These are phyloP conservation scores for Picea abies DNA, from an alignment of 83 land plant genomes.

Conservation along the genomic window DNA sequence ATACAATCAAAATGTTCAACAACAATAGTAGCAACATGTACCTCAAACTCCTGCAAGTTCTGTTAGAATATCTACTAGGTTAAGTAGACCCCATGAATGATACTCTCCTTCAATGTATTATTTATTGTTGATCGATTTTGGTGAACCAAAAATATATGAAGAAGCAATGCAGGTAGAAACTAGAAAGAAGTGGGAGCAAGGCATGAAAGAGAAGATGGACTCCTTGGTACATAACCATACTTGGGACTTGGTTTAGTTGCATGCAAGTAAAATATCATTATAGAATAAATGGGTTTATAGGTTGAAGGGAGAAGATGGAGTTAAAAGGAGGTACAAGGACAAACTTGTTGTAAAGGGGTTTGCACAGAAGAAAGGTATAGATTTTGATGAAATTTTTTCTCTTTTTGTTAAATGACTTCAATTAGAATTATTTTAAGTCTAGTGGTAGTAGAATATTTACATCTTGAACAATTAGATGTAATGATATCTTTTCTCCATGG, in stretches of 20 bases:
- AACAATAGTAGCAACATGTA: no score
- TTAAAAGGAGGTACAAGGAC: background rate
- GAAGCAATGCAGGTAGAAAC: background rate
- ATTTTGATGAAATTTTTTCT: conserved; percentile 9
- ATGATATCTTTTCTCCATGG: no score
- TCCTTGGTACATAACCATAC: conserved; percentile 13
- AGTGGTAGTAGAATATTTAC: no score
- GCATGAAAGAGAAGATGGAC: background rate
- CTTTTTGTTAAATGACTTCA: background rate
- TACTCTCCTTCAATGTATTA: no score
- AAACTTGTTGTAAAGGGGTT: conserved; percentile 14
- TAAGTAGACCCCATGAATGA: no score
- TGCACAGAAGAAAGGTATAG: background rate
- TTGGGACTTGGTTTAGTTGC: background rate
- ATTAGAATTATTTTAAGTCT: no score
- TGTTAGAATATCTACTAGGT: no score
- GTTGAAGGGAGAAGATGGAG: background rate
- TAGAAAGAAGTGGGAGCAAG: background rate
- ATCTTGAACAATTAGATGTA: no score
- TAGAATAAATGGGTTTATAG: conserved; percentile 16
- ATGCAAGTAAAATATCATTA: background rate
- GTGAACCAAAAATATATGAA: no score
- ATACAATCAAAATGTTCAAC: no score
- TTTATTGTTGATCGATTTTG: no score
- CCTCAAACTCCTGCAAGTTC: no score